A percentile compares a stretch with the other conserved stretches of the same genome.
These are phyloP conservation scores for Trapa incisa DNA, from an alignment of 345 rosid genomes.

Conservation along the genomic window DNA sequence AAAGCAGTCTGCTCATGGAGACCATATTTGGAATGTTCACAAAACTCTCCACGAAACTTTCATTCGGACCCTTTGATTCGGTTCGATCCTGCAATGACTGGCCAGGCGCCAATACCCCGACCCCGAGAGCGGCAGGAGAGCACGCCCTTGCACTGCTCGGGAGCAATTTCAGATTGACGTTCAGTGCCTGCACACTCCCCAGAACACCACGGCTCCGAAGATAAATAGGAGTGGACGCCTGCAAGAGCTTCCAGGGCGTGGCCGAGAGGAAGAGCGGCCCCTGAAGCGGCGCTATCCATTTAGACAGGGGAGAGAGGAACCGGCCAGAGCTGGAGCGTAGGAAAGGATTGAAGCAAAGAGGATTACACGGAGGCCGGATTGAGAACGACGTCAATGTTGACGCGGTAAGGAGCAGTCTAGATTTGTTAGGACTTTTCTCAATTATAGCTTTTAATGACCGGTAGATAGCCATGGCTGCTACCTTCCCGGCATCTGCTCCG, in stretches of 20 bases:
- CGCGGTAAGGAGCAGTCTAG: slow-evolving; percentile 34
- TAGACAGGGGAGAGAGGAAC: slow-evolving; percentile 31
- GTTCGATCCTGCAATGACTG: slow-evolving; percentile 13
- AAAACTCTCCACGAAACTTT: slow-evolving; percentile 34
- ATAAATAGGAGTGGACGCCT: slow-evolving; percentile 61
- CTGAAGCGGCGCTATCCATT: slow-evolving; percentile 56
- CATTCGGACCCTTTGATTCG: slow-evolving; percentile 14
- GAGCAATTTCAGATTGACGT: slow-evolving; percentile 28
- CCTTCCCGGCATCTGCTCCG: neutral
- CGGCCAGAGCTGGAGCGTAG: slow-evolving; percentile 16
- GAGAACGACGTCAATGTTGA: slow-evolving; percentile 9
- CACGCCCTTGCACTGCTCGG: slow-evolving; percentile 23
- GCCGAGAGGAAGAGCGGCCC: slow-evolving; percentile 69
- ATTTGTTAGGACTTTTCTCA: slow-evolving; percentile 13
- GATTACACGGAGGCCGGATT: slow-evolving; percentile 18
- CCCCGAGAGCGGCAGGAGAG: slow-evolving; percentile 13
- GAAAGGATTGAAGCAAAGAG: slow-evolving; percentile 16
- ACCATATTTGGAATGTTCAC: slow-evolving; percentile 72
- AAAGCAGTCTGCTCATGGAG: slow-evolving; percentile 59
- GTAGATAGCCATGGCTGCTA: slow-evolving; percentile 42
- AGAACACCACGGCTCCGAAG: slow-evolving; percentile 38
- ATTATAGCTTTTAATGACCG: slow-evolving; percentile 30
- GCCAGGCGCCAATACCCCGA: slow-evolving; percentile 11
- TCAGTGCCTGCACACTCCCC: slow-evolving; percentile 44
- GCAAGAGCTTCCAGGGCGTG: slow-evolving; percentile 88